Base-by-base conservation (phyloP, 2,329 filamentous ascomycete species). In the Penicillium polonicum region DNA sequence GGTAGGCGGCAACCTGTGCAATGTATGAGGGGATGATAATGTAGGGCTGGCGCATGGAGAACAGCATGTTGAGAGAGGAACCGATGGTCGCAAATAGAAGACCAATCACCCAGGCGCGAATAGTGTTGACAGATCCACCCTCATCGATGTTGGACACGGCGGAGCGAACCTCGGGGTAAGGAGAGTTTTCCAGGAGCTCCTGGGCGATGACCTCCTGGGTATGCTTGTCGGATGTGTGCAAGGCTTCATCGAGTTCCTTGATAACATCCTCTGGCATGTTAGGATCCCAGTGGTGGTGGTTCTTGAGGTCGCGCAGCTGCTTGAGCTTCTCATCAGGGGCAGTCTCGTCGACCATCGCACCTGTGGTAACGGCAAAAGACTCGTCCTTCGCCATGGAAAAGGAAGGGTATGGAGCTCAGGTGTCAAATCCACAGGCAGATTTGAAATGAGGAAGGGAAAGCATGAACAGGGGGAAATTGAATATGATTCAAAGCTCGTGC, bases 101-200 rank as follows among this genome's bases (percentile, higher is more conserved):
- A 35, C 85, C 85, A 60, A 88, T 85, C 5, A 78, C 74, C 85
- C 85, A 88, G 35, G 85, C 85, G 49, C 85, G 84, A 56, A 88
- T 78, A 21, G 85, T 88, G 70, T 86, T 88, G 64, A 80, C 80
- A n/a, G 85, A 83, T 25, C 87, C 76, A 64, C 87, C 85, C 63
- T 86, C 80, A 65, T 88, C 86, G 68, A 82, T 81, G 69, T 88
- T 88, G 59, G 83, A 78, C 19, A 88, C 86, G 19, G 86, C 83
- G 27, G 85, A 83, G 64, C 86, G 83, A 33, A 88, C 86, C 75
- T 88, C 85, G 38, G 85, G 84, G 67, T 88, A 88, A 2, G 86
- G 86, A 48, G 85, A 88, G 70, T 88, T 85, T 57, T 88, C 85
- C 68, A 87, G 80, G 66, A 86, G 78, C 57, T 83, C 82, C 64